These are phyloP conservation scores for Trametes cubensis DNA, from an alignment of 768 basidiomycete species.

Conservation along the genomic window DNA sequence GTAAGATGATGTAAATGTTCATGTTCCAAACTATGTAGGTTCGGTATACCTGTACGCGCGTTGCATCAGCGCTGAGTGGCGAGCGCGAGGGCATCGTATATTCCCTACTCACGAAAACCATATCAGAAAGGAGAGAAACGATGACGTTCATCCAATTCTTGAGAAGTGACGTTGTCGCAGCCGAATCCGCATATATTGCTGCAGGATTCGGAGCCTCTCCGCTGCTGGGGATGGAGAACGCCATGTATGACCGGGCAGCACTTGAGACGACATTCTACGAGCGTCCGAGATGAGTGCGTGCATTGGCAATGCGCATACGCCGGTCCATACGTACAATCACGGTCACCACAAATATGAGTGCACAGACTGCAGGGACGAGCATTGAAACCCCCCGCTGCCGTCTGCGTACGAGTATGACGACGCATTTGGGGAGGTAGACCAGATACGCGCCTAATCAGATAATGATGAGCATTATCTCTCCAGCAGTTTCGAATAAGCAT, in stretches of 20 bases:
- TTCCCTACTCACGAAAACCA: conserved; percentile 1
- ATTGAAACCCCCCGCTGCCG: neutral
- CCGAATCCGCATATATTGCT: neutral
- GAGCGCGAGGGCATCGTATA: neutral
- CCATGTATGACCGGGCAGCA: neutral
- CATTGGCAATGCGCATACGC: neutral
- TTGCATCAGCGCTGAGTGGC: too few species aligned
- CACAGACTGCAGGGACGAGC: neutral
- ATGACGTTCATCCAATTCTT: conserved; percentile 6
- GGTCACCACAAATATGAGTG: neutral
- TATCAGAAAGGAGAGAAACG: conserved; percentile 11
- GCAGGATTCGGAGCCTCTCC: neutral
- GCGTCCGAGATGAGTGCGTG: neutral
- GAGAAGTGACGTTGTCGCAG: neutral
- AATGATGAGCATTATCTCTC: neutral
- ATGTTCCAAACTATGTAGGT: conserved; percentile 7
- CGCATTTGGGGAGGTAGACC: conserved; percentile 1
- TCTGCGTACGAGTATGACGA: conserved; percentile 1
- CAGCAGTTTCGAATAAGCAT: neutral
- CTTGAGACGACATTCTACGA: neutral
- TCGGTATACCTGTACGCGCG: neutral
- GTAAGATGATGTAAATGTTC: neutral
- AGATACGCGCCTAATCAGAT: neutral
- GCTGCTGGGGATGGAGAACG: neutral
- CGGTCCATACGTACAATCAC: neutral